Base-by-base conservation (phyloP, 306 rosid genomes). In the Prunus dulcis region DNA sequence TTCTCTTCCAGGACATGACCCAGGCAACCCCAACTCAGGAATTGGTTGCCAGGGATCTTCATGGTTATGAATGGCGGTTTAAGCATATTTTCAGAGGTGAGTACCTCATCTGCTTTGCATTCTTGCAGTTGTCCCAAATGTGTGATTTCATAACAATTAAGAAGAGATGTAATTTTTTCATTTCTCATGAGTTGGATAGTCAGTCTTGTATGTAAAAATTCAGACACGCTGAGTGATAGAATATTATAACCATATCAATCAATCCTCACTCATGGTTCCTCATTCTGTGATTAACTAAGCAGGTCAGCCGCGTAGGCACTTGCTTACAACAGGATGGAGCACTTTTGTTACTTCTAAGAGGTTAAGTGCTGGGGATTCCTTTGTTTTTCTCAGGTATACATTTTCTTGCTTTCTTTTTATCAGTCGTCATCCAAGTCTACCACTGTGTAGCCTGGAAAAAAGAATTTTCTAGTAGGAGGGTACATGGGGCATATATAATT, bases 291-390 rank as follows among this genome's bases (percentile, higher is more conserved):
- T 79, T 64, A 67, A 45, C 73, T 83, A 71, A 73, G 74, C 89
- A 95, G 98, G 98, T 83, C 97, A 92, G 72, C 98, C 98, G 22
- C 93, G 97, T 64, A 85, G 98, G 64, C 98, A 95, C 87, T 89
- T 95, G 85, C 97, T 95, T 45, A 92, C 97, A 12, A 95, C 97
- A 62, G 98, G 98, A 41, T 95, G 98, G 98, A 95, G 98, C 84
- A 88, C 95, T 28, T 95, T 95, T 77, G 98, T 95, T 72, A 90
- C 96, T 58, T 90, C 97, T n/a, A 95, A 95, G 84, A 83, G 97
- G 83, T 86, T 95, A 79, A 87, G 87, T 79, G 93, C 97, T 0
- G 98, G 98, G 75, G 98, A 95, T 76, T 84, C 97, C 71, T 95
- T 95, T 72, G 93, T 95, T 51, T 95, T 95, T 80, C 80, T 95